Conservation (phyloP, 2,329 filamentous ascomycete genomes). For the Neofusicoccum sp. region DNA sequence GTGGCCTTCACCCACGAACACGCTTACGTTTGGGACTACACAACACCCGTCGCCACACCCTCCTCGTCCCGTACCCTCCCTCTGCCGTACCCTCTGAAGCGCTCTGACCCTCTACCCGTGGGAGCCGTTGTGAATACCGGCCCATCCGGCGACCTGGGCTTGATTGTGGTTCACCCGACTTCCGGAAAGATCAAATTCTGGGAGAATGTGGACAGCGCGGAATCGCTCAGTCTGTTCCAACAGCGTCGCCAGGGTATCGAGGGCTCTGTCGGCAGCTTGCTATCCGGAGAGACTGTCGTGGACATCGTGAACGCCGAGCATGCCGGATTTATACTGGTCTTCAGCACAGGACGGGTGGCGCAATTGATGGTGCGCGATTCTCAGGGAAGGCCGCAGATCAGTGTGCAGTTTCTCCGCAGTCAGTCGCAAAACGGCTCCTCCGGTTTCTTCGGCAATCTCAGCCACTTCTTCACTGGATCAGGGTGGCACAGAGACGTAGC, state of each 20-base stretch:
- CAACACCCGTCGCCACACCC: conserved; percentile 60
- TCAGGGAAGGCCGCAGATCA: conserved; percentile 81
- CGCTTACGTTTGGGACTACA: conserved; percentile 91
- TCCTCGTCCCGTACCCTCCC: conserved; percentile 81
- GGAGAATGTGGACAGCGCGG: conserved; percentile 90
- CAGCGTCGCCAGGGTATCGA: conserved; percentile 82
- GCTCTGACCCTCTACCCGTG: conserved; percentile 74
- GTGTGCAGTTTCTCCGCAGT: conserved; percentile 72
- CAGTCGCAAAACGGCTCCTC: conserved; percentile 51
- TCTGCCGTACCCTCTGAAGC: conserved; percentile 72
- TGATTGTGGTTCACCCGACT: conserved; percentile 82
- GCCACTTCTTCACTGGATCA: conserved; percentile 71
- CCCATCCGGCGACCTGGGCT: conserved; percentile 76
- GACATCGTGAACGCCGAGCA: conserved; percentile 83
- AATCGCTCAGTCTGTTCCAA: conserved; percentile 79
- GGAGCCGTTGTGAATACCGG: conserved; percentile 81
- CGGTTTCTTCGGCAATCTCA: conserved; percentile 80
- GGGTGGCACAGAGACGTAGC: conserved; percentile 76
- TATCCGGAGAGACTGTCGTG: conserved; percentile 75
- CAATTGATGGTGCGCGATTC: conserved; percentile 85
- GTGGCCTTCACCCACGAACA: conserved; percentile 78
- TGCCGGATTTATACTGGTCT: conserved; percentile 80
- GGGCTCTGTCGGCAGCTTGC: conserved; percentile 70
- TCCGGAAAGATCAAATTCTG: conserved; percentile 89
- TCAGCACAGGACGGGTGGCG: conserved; percentile 83